Conservation (phyloP, 2,329 filamentous ascomycete genomes). For the Graphiopsis chlorocephala region DNA sequence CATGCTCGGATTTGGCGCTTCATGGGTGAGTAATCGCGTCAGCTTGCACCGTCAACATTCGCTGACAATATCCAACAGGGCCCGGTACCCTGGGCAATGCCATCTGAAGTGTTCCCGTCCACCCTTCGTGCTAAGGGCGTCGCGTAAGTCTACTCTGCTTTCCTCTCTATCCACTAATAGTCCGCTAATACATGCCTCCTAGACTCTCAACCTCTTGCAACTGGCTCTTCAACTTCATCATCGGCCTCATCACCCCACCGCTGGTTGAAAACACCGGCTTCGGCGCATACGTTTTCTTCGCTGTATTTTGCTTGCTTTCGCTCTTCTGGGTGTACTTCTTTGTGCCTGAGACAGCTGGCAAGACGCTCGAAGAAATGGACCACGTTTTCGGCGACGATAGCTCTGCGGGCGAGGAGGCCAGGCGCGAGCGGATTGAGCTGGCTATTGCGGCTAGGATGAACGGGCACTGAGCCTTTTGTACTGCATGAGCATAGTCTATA, state of each 20-base stretch:
- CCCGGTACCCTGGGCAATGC: conserved; percentile 18
- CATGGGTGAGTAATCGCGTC: neutral
- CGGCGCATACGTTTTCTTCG: conserved; percentile 62
- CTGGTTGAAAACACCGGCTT: conserved; percentile 51
- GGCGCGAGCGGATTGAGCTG: conserved; percentile 27
- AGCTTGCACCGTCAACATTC: neutral
- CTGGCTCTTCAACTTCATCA: conserved; percentile 64
- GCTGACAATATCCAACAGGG: conserved; percentile 1
- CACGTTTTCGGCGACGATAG: conserved; percentile 33
- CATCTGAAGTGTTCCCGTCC: conserved; percentile 53
- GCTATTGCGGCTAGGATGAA: conserved; percentile 21
- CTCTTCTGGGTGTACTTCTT: conserved; percentile 53
- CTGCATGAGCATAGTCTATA: neutral
- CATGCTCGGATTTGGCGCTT: conserved; percentile 46
- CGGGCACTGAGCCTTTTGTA: neutral
- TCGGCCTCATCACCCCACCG: conserved; percentile 37
- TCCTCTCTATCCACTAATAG: neutral
- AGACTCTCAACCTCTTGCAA: conserved; percentile 59
- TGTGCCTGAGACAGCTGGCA: conserved; percentile 47
- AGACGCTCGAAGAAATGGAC: conserved; percentile 16
- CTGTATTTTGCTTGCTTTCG: conserved; percentile 51
- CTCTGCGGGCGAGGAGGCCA: conserved; percentile 26
- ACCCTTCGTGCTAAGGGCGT: conserved; percentile 63
- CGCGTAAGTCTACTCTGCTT: conserved; percentile 34
- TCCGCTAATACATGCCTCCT: neutral